Evolutionary conservation across 495 filamentous ascomycete species (phyloP).

Genomic region (Bombardia bombarda): DNA sequence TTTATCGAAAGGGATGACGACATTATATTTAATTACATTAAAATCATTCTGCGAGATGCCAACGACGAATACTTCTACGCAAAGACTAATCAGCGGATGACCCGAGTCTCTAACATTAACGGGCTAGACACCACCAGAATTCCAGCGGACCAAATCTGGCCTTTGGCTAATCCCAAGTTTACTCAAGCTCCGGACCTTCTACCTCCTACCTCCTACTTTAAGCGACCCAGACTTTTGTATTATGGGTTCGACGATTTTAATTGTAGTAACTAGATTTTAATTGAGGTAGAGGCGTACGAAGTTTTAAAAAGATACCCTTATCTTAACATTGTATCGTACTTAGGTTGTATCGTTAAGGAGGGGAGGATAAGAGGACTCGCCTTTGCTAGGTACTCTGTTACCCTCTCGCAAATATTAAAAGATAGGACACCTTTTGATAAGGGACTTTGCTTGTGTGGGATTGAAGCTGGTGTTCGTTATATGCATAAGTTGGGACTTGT

Average conservation of each 20-base stretch:
- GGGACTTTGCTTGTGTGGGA: background rate
- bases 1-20: constrained; percentile 2
- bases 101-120: background rate
- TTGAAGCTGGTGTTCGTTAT: constrained; percentile 13
- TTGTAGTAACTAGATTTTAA: background rate
- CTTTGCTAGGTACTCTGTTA: constrained; percentile 1
- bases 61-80: constrained; percentile 3
- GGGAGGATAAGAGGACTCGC: constrained; percentile 4
- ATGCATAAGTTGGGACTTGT: constrained; percentile 28
- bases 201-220: background rate
- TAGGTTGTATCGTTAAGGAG: background rate
- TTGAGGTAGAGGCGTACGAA: background rate
- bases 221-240: background rate
- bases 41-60: constrained; percentile 2
- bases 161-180: background rate
- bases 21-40: background rate
- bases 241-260: background rate
- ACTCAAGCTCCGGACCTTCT: background rate
- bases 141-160: background rate
- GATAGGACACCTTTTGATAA: background rate
- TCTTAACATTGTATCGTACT: background rate
- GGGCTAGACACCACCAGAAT: background rate
- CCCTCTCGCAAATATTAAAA: background rate
- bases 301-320: background rate
- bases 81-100: constrained; percentile 1